Percentiles rank a stretch among this genome's conserved stretches.
Evolutionary conservation across 495 filamentous ascomycete species (phyloP).

Genomic region (Aspergillus baeticus): DNA sequence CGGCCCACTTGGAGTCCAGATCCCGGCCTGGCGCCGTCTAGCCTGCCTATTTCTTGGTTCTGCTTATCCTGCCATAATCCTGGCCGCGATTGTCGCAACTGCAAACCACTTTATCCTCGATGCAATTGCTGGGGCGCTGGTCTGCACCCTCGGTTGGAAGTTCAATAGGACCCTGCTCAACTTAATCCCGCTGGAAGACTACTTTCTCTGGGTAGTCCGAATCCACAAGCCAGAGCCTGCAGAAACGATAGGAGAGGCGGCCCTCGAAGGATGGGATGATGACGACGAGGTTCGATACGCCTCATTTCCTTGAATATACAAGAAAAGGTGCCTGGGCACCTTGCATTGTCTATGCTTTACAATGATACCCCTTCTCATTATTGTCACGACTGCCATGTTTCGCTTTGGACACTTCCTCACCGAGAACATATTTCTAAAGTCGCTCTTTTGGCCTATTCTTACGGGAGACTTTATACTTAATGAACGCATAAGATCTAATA

Average conservation of each 20-base stretch:
- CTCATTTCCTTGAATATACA: constrained; percentile 11
- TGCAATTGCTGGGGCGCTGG: constrained; percentile 62
- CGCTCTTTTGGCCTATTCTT: constrained; percentile 8
- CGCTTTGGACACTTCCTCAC: neutral
- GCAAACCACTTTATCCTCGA: constrained; percentile 76
- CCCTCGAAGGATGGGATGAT: constrained; percentile 21
- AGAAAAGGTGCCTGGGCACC: neutral
- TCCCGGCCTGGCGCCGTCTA: constrained; percentile 46
- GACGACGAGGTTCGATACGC: constrained; percentile 18
- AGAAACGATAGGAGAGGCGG: constrained; percentile 13
- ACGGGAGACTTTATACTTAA: constrained; percentile 10
- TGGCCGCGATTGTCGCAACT: constrained; percentile 68
- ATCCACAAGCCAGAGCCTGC: constrained; percentile 58
- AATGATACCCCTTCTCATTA: constrained; percentile 20
- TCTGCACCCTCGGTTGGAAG: constrained; percentile 57
- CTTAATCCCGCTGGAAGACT: constrained; percentile 62
- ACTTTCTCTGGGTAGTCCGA: constrained; percentile 60
- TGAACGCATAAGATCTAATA: constrained; percentile 2
- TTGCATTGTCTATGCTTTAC: neutral
- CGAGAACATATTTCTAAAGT: neutral
- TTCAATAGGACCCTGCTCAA: constrained; percentile 60
- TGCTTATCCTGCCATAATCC: constrained; percentile 62
- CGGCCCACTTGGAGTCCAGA: constrained; percentile 21
- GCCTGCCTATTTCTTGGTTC: constrained; percentile 53
- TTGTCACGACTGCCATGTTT: constrained; percentile 5